Base-by-base conservation (phyloP, 164 flowering plant genomes). In the Sextonia rubra region DNA sequence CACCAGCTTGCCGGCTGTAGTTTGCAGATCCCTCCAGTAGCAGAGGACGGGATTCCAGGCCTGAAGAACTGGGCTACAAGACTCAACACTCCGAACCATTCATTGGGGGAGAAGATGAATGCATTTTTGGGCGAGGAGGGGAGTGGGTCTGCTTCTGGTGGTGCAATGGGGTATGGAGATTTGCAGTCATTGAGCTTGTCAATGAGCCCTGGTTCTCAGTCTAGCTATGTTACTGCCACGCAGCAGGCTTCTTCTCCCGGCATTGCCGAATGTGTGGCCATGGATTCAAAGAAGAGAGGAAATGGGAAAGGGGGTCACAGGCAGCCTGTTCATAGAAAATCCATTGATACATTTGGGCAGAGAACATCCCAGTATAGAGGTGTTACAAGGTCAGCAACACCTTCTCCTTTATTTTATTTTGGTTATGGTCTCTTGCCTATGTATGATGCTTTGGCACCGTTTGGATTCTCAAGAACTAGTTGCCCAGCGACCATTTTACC, bases 351-450 rank as follows among this genome's bases (percentile, higher is more conserved):
- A 71, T 91, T 91, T 79, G 97, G 94, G 2, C 97, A 91, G 77
- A 86, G 97, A 77, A 91, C 97, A 0, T 91, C 97, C 1, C 92
- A 88, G 81, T 91, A 86, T 73, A 86, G 97, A 85, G 97, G 97
- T 47, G 97, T 91, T 18, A 90, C 94, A 27, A 87, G 91, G 94
- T 88, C 27, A 26, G 76, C 56, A 71, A 64, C 67, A 30, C 11
- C 32, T 73, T 17, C 6, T 30, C 25, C n/a, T 52, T 26, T 4
- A 66, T 29, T 24, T 37, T 47, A 15, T 69, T 55, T 44, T 27
- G 24, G 12, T 20, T 26, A 20, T 60, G 26, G 22, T 23, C 32
- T 75, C 44, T 60, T 20, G 22, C 65, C 22, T 18, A 48, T 64
- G 60, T 24, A 26, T 49, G 15, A 37, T 27, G 37, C 47, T 65